A percentile compares a stretch with the other conserved stretches of the same genome.
Conservation (phyloP, 169 alveolate species). For the Babesia divergens region DNA sequence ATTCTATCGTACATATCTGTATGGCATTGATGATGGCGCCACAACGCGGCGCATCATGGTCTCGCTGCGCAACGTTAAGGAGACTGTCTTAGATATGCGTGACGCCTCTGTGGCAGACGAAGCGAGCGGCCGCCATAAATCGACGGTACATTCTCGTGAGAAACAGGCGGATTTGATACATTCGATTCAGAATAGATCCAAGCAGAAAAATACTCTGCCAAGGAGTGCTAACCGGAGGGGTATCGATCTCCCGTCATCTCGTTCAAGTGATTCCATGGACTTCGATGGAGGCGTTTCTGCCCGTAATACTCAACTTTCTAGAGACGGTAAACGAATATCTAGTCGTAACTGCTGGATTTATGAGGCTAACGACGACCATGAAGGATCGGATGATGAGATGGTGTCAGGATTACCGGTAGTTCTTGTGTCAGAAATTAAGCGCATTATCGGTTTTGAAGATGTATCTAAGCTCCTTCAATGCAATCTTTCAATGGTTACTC, state of each 20-base stretch:
- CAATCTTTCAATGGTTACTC: constrained; percentile 20
- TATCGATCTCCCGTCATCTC: not conserved
- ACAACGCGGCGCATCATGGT: constrained; percentile 15
- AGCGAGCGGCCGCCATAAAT: not conserved
- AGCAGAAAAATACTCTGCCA: not conserved
- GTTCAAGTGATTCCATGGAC: not conserved
- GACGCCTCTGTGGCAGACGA: constrained; percentile 2
- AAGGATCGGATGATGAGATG: not conserved
- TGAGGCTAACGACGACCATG: not conserved
- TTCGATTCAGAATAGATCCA: no score
- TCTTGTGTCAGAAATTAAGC: constrained; percentile 13
- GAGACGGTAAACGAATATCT: not conserved
- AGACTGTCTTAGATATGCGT: constrained; percentile 29
- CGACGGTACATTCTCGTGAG: not conserved
- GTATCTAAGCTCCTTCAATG: not conserved
- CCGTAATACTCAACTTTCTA: not conserved
- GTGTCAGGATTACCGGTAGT: constrained; percentile 1
- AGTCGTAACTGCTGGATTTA: constrained; percentile 12
- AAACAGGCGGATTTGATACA: not conserved
- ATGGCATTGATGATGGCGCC: constrained; percentile 36
- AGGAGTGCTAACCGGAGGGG: not conserved
- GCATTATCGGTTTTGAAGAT: constrained; percentile 7
- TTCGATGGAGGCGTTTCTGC: constrained; percentile 32
- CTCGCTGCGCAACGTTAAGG: constrained; percentile 26
- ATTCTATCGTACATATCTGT: constrained; percentile 58